Evolutionary conservation across 305 asterid genomes (phyloP), one percentile per base, ranked within the genome.

Genomic region (Vinca major): DNA sequence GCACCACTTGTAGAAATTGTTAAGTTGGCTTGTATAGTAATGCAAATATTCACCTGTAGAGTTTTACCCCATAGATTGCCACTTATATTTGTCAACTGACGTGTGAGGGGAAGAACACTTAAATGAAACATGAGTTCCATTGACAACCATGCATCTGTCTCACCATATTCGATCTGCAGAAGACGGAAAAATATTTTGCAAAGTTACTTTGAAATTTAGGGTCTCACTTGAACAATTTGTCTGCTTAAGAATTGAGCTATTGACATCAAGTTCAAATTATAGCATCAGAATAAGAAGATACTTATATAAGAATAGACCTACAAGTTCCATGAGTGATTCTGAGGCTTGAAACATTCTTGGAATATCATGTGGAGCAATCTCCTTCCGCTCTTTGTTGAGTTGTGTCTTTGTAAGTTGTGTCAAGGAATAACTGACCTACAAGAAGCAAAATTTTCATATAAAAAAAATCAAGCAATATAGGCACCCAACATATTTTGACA

Each of bases 1-100:
- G 58, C 33, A 41, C 11, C 20, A 58, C 49, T 17, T 50, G 20
- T 37, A 17, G 13, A 63, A 4, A 39, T 53, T 45, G 44, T 56
- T 48, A 51, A 50, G 37, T 40, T 3, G 57, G 62, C 20, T 12
- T 36, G 40, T 33, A 33, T 40, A 21, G 33, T 45, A 65, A 21
- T 52, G 52, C 44, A 75, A 64, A 71, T 77, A 45, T 66, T 79
- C 77, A 89, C 98, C 97, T 89, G 95, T 68, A 94, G 98, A 51
- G 96, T 94, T 86, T 88, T 94, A 49, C 91, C 92, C 98, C 99
- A 94, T 40, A 91, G 96, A 72, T 94, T 91, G 80, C 99, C 99
- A 83, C 97, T 91, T 66, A 91, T 86, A 74, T 88, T 94, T 62
- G 98, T 94, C 69, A 94, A 80, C 76, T 89, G 98, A 60, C 96